These are phyloP conservation scores for Leptographium lundbergii DNA, from an alignment of 2,329 filamentous ascomycete species.

Conservation along the genomic window DNA sequence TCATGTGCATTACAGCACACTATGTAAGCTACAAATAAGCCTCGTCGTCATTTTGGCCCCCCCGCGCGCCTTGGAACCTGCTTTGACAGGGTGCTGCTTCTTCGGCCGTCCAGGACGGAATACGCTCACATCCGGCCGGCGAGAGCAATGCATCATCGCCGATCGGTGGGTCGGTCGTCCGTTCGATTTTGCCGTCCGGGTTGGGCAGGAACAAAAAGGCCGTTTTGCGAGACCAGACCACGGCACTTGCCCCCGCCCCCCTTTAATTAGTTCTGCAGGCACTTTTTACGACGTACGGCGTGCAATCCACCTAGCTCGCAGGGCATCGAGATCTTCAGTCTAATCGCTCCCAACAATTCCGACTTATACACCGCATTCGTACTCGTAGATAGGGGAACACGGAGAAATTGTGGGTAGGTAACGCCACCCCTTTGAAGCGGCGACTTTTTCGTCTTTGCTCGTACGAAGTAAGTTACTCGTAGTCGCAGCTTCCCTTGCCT, in stretches of 20 bases:
- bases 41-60: too few species aligned
- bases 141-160: not conserved
- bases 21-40: too few species aligned
- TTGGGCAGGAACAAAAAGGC: not conserved
- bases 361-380: too few species aligned
- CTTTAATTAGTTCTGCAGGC: not conserved
- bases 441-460: not conserved
- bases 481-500: not conserved
- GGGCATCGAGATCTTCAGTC: not conserved
- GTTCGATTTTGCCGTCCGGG: not conserved
- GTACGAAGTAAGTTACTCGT: not conserved
- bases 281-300: too few species aligned
- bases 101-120: not conserved
- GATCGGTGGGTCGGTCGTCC: not conserved
- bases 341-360: not conserved
- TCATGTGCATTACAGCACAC: too few species aligned
- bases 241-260: not conserved
- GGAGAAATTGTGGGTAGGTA: not conserved
- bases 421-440: not conserved
- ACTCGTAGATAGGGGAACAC: not conserved
- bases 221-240: not conserved
- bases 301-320: not conserved
- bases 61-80: not conserved
- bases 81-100: not conserved
- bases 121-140: not conserved